Evolutionary conservation across 2,329 filamentous ascomycete genomes (phyloP).

Genomic region (Trichoderma sp.): DNA sequence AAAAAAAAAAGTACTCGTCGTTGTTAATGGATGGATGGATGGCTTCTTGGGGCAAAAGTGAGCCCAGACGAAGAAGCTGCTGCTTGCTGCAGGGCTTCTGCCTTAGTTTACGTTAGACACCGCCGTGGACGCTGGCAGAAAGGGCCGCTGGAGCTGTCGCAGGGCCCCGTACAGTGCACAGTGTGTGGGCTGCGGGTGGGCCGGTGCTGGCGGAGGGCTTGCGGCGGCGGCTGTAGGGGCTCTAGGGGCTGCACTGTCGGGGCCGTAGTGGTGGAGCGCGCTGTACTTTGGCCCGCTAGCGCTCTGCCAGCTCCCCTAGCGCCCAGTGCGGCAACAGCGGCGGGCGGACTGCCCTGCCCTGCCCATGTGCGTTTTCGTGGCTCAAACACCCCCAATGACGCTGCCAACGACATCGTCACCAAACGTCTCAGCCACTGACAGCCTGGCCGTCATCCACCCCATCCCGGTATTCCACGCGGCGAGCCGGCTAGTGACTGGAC

Average conservation of each 20-base stretch:
- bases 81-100: constrained; percentile 19
- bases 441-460: constrained; percentile 21
- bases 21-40: constrained; percentile 27
- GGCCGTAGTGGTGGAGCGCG: constrained; percentile 13
- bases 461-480: constrained; percentile 11
- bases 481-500: not conserved
- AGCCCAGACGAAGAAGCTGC: constrained; percentile 24
- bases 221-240: constrained; percentile 18
- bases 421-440: constrained; percentile 16
- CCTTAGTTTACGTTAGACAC: constrained; percentile 7
- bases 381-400: constrained; percentile 1
- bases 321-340: constrained; percentile 14
- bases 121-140: not conserved
- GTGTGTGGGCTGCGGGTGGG: not conserved
- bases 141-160: constrained; percentile 17
- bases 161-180: constrained; percentile 24
- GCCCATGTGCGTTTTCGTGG: too few relatives aligned
- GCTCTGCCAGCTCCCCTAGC: constrained; percentile 24
- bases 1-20: constrained; percentile 5
- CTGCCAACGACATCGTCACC: not conserved
- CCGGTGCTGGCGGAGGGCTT: constrained; percentile 23
- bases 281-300: not conserved
- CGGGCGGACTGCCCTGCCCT: not conserved
- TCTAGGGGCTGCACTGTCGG: not conserved
- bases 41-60: constrained; percentile 23